Evolutionary conservation across 352 stramenopile species (phyloP), one percentile per base, ranked within the genome.

Genomic region (Pythium rhizo-oryzae): DNA sequence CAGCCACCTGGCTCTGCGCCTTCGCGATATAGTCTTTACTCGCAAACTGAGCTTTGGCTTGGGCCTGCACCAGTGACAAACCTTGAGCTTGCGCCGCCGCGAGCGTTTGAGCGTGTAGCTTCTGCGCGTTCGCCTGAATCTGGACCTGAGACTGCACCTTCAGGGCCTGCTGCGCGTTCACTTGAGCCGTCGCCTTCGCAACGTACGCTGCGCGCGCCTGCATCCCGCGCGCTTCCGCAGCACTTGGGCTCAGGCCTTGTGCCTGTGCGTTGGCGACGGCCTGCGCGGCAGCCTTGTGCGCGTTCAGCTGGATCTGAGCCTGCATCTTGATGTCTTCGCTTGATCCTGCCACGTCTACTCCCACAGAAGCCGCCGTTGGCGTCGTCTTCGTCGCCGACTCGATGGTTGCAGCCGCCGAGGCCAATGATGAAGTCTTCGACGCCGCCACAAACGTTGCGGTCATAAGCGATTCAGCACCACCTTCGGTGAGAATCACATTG

Each of bases 1-100:
- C 86, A n/a, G 85, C 89, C 15, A 93, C 81, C 19, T 94, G 85
- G 55, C 82, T 93, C 56, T 96, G 85, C 1, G 87, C 87, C 71
- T 97, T 97, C 1, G 88, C 84, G 16, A 97, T 95, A 66, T 97
- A 97, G 46, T 97, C 88, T 59, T 96, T 96, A 69, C 88, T 96
- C 25, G 86, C 88, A 54, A 92, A 90, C 56, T 96, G 87, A 12
- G 88, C 89, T 51, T 95, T 95, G 3, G 87, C 86, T 44, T 97
- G 89, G 11, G 89, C 89, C 71, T 96, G 88, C 18, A 93, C 85
- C 21, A 95, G 74, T 33, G 89, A 95, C 2, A 97, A 66, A 1
- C 89, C 89, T 73, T 97, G 89, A 0, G 87, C 87, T 67, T 97
- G 88, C 3, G 89, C 89, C 33, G 85, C 85, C 11, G 87, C 85